Conservation (phyloP, 2,329 filamentous ascomycete species). For the Dothideomycetes sp. region DNA sequence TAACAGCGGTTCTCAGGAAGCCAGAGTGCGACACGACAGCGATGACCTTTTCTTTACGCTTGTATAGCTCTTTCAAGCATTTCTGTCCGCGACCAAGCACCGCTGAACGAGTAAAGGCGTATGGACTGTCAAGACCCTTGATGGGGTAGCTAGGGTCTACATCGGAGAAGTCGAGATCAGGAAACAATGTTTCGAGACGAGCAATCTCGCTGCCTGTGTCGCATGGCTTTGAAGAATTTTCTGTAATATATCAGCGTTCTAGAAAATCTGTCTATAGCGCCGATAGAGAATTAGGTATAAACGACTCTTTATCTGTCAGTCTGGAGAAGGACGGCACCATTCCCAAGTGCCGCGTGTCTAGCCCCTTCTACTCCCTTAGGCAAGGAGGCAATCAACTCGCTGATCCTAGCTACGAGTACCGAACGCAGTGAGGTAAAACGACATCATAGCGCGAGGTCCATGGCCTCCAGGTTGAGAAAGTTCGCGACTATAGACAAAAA, state of each 20-base stretch:
- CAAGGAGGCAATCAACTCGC: no score
- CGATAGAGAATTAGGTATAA: neutral
- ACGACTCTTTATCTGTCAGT: no score
- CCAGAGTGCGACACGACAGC: slow-evolving; percentile 56
- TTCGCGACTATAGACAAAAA: no score
- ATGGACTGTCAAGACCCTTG: slow-evolving; percentile 32
- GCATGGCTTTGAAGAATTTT: slow-evolving; percentile 42
- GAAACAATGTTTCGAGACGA: slow-evolving; percentile 38
- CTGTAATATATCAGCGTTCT: slow-evolving; percentile 12
- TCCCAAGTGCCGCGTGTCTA: no score
- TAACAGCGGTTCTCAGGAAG: slow-evolving; percentile 49
- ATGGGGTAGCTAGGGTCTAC: slow-evolving; percentile 53
- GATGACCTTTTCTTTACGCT: slow-evolving; percentile 48
- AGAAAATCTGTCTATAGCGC: neutral
- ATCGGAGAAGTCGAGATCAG: slow-evolving; percentile 42
- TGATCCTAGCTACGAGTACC: no score
- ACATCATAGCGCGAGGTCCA: no score
- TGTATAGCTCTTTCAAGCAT: slow-evolving; percentile 39
- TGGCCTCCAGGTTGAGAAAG: no score
- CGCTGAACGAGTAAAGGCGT: slow-evolving; percentile 42
- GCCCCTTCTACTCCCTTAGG: no score
- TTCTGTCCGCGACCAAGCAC: slow-evolving; percentile 45
- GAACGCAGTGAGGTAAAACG: no score
- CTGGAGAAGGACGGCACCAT: no score
- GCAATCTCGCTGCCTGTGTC: slow-evolving; percentile 46